Base-by-base conservation (phyloP, 768 basidiomycete genomes). In the Tulasnella sp. region DNA sequence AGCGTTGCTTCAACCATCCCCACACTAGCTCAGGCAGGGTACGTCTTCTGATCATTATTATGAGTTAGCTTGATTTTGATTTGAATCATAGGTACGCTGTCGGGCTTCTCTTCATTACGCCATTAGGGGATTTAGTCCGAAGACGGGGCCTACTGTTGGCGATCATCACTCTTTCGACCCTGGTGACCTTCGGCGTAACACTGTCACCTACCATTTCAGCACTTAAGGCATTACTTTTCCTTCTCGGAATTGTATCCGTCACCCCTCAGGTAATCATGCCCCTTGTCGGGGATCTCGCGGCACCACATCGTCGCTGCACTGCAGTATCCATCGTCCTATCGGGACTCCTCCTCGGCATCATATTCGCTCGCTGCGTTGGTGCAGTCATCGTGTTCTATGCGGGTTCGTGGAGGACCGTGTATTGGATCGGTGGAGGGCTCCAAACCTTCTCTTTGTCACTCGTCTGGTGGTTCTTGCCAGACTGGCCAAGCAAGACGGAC, bases 101-200 rank as follows among this genome's bases (percentile, higher is more conserved):
- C 9, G 93, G 93, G 0, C 85, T 94, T 7, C 82, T 95, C 2
- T 82, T 95, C 54, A 88, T 96, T 73, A 88, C 91, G 0, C 94
- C 95, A 0, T 85, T 94, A 0, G 94, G 95, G 11, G 94, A 97
- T 81, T 86, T 96, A 25, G 86, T 94, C 39, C 90, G 91, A 22
- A 85, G 94, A 52, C 85, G 94, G 14, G 89, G 89, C 64, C 85
- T 97, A 0, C 86, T 91, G 37, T 85, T 96, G 25, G 77, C 85
- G 14, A 82, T 93, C 25, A 84, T 91, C 42, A 78, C 87, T 0
- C 68, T 87, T 29, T 88, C 90, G 0, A 86, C 87, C 0, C 79
- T 85, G 3, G 84, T 97, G 2, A 89, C 91, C 0, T 88, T 96
- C 71, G 93, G 91, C 0, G 85, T 95, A 0, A 87, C 91, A 0